Percentiles rank a stretch among this genome's conserved stretches.
Conservation (phyloP, 805 yeast genomes). For the Sugiyamaella boreocaroliniensis region DNA sequence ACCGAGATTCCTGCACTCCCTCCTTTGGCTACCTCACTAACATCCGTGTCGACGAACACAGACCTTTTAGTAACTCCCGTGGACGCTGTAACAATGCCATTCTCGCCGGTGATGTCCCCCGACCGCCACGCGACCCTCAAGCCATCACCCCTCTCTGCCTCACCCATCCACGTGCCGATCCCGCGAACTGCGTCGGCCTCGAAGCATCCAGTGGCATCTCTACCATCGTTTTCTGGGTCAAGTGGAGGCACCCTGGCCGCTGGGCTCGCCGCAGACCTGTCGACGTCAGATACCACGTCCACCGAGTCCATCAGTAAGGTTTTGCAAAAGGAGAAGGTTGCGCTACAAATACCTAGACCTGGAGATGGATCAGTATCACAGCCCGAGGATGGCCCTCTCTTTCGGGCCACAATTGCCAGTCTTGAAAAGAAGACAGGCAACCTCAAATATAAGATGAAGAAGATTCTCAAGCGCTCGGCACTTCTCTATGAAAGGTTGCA, state of each 20-base stretch:
- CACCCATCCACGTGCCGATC: background rate
- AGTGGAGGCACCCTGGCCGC: background rate
- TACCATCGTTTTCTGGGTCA: background rate
- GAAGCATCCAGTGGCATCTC: background rate
- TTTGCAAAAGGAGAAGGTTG: constrained; percentile 11
- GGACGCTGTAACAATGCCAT: background rate
- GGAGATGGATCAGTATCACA: constrained; percentile 26
- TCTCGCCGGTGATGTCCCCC: background rate
- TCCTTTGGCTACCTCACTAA: background rate
- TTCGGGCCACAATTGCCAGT: constrained; percentile 35
- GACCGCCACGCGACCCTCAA: background rate
- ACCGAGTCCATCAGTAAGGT: constrained; percentile 10
- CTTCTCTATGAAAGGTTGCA: constrained; percentile 29
- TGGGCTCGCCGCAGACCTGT: background rate
- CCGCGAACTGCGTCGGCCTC: background rate
- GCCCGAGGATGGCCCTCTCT: constrained; percentile 41
- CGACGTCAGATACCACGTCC: background rate
- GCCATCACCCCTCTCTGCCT: background rate
- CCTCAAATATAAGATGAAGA: constrained; percentile 32
- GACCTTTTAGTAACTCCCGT: background rate
- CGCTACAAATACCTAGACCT: constrained; percentile 24
- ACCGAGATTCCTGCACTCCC: background rate
- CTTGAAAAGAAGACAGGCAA: constrained; percentile 33
- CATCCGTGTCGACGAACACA: background rate
- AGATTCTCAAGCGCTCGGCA: constrained; percentile 32